Conservation (phyloP, 2,329 filamentous ascomycete species). For the Verticillium albo-atrum region DNA sequence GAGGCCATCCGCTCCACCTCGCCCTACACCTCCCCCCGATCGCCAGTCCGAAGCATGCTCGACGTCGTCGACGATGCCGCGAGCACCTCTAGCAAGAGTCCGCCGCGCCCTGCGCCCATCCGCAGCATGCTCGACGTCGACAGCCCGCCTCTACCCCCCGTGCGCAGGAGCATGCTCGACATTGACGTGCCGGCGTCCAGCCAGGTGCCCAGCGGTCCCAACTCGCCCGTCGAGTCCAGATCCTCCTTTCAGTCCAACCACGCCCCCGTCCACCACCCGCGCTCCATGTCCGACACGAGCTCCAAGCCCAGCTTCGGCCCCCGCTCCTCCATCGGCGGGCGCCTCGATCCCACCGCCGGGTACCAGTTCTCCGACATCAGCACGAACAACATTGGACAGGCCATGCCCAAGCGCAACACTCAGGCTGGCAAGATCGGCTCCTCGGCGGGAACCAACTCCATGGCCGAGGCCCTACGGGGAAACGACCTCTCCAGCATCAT, state of each 20-base stretch:
- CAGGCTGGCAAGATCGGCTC: conserved; percentile 35
- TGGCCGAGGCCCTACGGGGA: conserved; percentile 51
- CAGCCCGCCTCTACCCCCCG: conserved; percentile 32
- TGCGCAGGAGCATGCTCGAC: conserved; percentile 50
- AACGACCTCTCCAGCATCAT: conserved; percentile 45
- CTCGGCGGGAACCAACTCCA: conserved; percentile 22
- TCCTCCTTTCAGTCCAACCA: conserved; percentile 24
- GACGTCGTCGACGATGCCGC: conserved; percentile 46
- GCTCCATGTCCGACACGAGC: conserved; percentile 53
- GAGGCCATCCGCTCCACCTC: conserved; percentile 42
- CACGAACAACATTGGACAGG: conserved; percentile 44
- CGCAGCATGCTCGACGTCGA: conserved; percentile 64
- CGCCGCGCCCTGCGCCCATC: conserved; percentile 42
- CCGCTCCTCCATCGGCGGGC: conserved; percentile 16
- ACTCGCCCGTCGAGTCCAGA: conserved; percentile 38
- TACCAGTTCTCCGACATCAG: conserved; percentile 61
- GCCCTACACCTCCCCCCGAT: conserved; percentile 53
- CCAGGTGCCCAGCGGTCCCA: conserved; percentile 36
- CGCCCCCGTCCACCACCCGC: conserved; percentile 29
- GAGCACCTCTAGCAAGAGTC: conserved; percentile 14
- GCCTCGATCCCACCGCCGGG: conserved; percentile 31
- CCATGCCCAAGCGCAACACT: conserved; percentile 47
- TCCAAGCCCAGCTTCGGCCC: conserved; percentile 43
- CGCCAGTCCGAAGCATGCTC: conserved; percentile 66
- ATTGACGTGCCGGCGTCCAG: conserved; percentile 31